Conservation (phyloP, 129 eudicot species). For the Flaveria sonorensis region DNA sequence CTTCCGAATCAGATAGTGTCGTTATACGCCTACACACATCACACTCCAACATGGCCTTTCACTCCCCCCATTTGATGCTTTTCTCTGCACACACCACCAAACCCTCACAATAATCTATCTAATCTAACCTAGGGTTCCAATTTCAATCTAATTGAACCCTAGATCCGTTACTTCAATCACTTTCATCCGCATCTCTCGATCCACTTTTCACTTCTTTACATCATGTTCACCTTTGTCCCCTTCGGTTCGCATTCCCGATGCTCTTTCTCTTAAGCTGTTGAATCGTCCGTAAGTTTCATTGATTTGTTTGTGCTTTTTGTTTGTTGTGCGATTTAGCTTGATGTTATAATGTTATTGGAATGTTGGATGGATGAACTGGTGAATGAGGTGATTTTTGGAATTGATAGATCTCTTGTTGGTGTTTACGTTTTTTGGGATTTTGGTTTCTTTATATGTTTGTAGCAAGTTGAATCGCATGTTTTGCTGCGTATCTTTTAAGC, state of each 20-base stretch:
- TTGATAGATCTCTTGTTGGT: slow-evolving; percentile 5
- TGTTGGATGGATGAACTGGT: slow-evolving; percentile 10
- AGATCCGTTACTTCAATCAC: slow-evolving; percentile 24
- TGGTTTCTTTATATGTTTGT: background rate
- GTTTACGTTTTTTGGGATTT: background rate
- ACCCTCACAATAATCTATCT: background rate
- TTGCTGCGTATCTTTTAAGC: slow-evolving; percentile 4
- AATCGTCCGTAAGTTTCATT: background rate
- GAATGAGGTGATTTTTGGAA: background rate
- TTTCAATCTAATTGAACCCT: slow-evolving; percentile 22
- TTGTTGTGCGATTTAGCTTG: slow-evolving; percentile 7
- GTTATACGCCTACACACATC: slow-evolving; percentile 41
- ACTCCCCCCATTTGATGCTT: slow-evolving; percentile 25
- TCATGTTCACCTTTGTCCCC: slow-evolving; percentile 22
- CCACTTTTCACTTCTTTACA: background rate
- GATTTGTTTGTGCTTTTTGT: no score
- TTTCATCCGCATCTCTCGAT: background rate
- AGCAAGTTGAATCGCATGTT: slow-evolving; percentile 1
- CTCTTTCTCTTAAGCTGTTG: background rate
- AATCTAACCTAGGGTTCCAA: slow-evolving; percentile 27
- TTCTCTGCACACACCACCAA: background rate
- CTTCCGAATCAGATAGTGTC: slow-evolving; percentile 34
- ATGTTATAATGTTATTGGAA: background rate
- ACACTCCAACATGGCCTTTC: slow-evolving; percentile 20
- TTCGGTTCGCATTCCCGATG: slow-evolving; percentile 26